Conservation (phyloP, 495 filamentous ascomycete species). For the Glarea lozoyensis region DNA sequence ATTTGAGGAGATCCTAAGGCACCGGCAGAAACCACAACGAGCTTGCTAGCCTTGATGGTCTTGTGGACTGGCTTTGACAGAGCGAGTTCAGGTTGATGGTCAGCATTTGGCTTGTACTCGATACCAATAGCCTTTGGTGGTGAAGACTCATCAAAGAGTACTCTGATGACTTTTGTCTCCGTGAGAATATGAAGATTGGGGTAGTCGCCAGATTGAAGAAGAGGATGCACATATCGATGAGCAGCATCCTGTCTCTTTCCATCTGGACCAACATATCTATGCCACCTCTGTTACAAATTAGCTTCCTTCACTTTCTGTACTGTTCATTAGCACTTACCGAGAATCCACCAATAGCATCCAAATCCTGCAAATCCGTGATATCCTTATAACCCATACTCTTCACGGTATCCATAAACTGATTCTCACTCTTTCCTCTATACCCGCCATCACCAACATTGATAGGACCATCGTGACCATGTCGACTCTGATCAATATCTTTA, state of each 20-base stretch:
- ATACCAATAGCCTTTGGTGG: constrained; percentile 33
- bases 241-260: constrained; percentile 38
- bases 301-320: not conserved
- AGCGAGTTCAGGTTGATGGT: constrained; percentile 11
- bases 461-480: constrained; percentile 23
- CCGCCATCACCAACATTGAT: constrained; percentile 29
- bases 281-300: constrained; percentile 13
- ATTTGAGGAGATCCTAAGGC: constrained; percentile 49
- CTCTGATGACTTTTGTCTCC: constrained; percentile 39
- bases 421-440: constrained; percentile 20
- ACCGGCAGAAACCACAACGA: constrained; percentile 54
- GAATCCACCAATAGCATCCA: constrained; percentile 16
- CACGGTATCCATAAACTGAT: constrained; percentile 27
- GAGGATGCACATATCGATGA: constrained; percentile 34
- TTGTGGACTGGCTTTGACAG: constrained; percentile 15
- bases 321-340: constrained; percentile 2
- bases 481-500: constrained; percentile 21
- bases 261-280: constrained; percentile 26
- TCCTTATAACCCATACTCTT: constrained; percentile 23
- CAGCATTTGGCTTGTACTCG: constrained; percentile 29
- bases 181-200: constrained; percentile 43
- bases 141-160: constrained; percentile 36
- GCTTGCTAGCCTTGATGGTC: constrained; percentile 32
- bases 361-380: constrained; percentile 20
- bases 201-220: constrained; percentile 34